phyloP scores from a whole-genome alignment of 331 rosid genomes.

The Prunus yedoensis region DNA sequence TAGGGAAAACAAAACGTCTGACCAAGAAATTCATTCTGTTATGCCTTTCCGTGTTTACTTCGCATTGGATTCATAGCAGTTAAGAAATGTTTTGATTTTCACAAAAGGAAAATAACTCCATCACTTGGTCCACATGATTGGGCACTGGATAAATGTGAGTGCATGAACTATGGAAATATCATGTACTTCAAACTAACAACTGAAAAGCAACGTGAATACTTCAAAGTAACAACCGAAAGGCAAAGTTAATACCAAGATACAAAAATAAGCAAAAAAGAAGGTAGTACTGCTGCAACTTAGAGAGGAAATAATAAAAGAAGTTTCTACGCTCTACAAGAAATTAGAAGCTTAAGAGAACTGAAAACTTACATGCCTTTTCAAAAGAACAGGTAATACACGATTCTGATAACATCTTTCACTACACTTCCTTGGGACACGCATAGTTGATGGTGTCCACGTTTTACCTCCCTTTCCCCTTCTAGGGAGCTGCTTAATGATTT shows the following conservation, averaged over 20 bases:
- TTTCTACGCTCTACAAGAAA: constrained; percentile 9
- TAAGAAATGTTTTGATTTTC: neutral
- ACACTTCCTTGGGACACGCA: constrained; percentile 98
- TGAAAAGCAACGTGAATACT: neutral
- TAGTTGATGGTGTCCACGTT: constrained; percentile 55
- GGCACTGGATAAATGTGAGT: neutral
- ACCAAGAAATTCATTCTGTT: neutral
- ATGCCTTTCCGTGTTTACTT: neutral
- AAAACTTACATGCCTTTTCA: constrained; percentile 88
- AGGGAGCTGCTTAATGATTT: constrained; percentile 84
- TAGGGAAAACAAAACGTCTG: neutral
- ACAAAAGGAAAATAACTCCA: neutral
- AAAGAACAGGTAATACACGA: constrained; percentile 84
- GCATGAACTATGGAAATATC: neutral
- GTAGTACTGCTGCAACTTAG: neutral
- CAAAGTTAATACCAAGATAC: neutral
- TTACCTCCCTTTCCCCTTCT: constrained; percentile 69
- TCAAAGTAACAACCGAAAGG: neutral
- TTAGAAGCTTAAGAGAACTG: constrained; percentile 31
- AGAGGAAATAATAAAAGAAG: constrained; percentile 5
- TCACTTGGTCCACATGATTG: neutral
- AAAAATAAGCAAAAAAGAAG: constrained; percentile 2
- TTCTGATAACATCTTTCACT: constrained; percentile 82
- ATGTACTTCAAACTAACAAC: neutral
- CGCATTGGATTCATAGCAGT: neutral